phyloP scores from a whole-genome alignment of 306 rosid species.

The Abrus precatorius region DNA sequence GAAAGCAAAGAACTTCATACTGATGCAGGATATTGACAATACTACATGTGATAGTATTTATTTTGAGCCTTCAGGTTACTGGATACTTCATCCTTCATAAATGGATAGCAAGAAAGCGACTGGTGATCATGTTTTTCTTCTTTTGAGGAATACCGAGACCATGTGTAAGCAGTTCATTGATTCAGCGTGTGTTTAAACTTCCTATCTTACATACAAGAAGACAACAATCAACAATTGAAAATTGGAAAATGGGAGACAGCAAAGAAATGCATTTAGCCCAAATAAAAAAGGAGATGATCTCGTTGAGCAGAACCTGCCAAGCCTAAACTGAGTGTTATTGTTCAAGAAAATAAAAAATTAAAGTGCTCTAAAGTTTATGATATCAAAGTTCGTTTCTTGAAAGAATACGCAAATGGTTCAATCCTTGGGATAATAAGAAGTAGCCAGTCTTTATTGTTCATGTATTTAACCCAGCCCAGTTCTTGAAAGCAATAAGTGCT shows the following conservation, averaged over 20 bases:
- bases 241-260: background rate
- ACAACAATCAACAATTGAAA: no score
- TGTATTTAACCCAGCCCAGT: slow-evolving; percentile 94
- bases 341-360: slow-evolving; percentile 26
- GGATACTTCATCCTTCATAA: slow-evolving; percentile 26
- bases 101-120: slow-evolving; percentile 5
- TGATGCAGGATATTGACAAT: background rate
- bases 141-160: slow-evolving; percentile 20
- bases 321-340: slow-evolving; percentile 15
- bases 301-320: slow-evolving; percentile 31
- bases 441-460: slow-evolving; percentile 46
- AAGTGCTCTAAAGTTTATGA: slow-evolving; percentile 27
- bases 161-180: slow-evolving; percentile 27
- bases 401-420: slow-evolving; percentile 38
- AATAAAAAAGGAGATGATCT: slow-evolving; percentile 22
- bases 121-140: slow-evolving; percentile 3
- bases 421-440: slow-evolving; percentile 28
- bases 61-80: slow-evolving; percentile 11
- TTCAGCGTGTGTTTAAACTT: slow-evolving; percentile 27
- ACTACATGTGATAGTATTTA: slow-evolving; percentile 2
- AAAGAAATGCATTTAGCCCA: slow-evolving; percentile 5
- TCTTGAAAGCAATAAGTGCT: slow-evolving; percentile 89
- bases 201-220: slow-evolving; percentile 25
- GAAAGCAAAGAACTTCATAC: background rate
- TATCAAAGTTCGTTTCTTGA: slow-evolving; percentile 28